A percentile compares a stretch with the other conserved stretches of the same genome.
Conservation (phyloP, 345 rosid species). For the Litchi chinensis region DNA sequence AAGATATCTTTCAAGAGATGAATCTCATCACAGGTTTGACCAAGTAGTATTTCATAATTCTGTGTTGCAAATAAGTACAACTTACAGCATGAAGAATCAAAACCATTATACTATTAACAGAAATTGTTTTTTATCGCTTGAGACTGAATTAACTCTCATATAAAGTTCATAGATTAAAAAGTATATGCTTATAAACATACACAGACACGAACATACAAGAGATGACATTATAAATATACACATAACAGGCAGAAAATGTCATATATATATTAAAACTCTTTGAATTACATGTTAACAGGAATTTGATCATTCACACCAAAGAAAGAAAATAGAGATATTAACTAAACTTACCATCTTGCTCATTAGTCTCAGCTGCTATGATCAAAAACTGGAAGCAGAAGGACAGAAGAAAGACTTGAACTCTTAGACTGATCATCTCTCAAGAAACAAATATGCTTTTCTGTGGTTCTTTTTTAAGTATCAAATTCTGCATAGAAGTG, state of each 20-base stretch:
- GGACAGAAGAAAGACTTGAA: conserved; percentile 5
- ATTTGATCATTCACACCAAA: neutral
- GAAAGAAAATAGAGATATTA: conserved; percentile 2
- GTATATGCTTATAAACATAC: neutral
- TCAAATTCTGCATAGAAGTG: neutral
- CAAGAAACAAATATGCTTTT: neutral
- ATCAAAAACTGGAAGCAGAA: conserved; percentile 9
- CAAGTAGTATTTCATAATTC: neutral
- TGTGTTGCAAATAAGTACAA: no score
- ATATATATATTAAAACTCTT: neutral
- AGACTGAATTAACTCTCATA: neutral
- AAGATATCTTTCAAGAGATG: no score
- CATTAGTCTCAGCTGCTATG: conserved; percentile 15
- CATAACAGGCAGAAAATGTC: no score
- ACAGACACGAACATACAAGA: no score
- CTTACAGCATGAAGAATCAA: no score
- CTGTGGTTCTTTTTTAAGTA: neutral
- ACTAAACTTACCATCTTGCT: neutral
- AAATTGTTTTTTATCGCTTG: neutral
- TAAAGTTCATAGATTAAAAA: neutral
- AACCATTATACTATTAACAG: neutral
- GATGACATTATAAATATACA: neutral
- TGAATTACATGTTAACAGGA: neutral
- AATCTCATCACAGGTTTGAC: neutral
- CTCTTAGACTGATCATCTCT: conserved; percentile 1